These are phyloP conservation scores for Rhynchospora pubera DNA, from an alignment of 176 grass and related monocot genomes.

Conservation along the genomic window DNA sequence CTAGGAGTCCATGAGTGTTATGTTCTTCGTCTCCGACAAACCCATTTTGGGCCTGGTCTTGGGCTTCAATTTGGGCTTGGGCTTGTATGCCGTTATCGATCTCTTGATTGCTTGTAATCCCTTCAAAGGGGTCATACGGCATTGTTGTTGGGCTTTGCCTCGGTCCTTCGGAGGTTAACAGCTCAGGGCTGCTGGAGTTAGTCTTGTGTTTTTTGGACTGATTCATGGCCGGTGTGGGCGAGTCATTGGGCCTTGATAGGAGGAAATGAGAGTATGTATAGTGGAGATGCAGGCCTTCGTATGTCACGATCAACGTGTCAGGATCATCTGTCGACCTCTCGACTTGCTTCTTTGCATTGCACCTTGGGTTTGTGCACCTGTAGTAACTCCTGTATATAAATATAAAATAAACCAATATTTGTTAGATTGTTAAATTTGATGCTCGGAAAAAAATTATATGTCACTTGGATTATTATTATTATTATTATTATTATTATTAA, in stretches of 20 bases:
- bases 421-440: not conserved
- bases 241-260: not conserved
- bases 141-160: not conserved
- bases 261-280: conserved; percentile 76
- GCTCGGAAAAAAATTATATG: no score
- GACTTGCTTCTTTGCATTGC: conserved; percentile 93
- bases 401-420: not conserved
- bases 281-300: conserved; percentile 94
- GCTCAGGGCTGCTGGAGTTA: not conserved
- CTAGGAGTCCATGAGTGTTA: conserved; percentile 38
- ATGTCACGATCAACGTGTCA: conserved; percentile 56
- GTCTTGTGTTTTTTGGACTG: conserved; percentile 51
- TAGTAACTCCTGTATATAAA: conserved; percentile 90
- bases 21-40: conserved; percentile 1
- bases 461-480: no score
- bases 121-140: not conserved
- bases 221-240: not conserved
- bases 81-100: not conserved
- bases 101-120: not conserved
- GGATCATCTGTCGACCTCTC: conserved; percentile 70
- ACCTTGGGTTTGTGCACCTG: conserved; percentile 90
- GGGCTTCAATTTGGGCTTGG: not conserved
- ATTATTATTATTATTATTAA: not conserved
- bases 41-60: not conserved
- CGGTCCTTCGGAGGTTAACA: not conserved